Evolutionary conservation across 139 green algal species (phyloP), one percentile per base, ranked within the genome.

Genomic region (Volvox reticuliferus): DNA sequence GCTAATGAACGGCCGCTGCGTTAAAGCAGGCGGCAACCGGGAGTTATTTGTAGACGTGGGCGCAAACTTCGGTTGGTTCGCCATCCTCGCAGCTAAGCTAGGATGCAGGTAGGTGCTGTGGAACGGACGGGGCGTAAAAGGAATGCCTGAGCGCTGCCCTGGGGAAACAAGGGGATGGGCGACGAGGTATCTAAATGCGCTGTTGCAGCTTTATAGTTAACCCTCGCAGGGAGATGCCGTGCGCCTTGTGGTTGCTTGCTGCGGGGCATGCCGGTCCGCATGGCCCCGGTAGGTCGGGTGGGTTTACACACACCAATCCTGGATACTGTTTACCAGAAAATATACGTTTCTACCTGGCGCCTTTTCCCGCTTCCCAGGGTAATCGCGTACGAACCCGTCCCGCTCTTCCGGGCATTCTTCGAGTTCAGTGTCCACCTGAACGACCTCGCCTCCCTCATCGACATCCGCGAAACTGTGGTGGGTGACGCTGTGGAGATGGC

Each of bases 51-150:
- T 97, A 24, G 97, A 98, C 73, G 95, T 98, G 1, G 97, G 97
- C 14, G 93, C 88, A 35, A 97, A 97, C 91, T 98, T 98, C 94
- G 97, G 97, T 2, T 98, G 95, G 93, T 98, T 97, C 81, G 88
- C 92, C 0, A 55, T 98, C 13, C 83, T 96, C 37, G 93, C 95
- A 0, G 97, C 94, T 0, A 65, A 63, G 19, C 80, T 97, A 88
- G 97, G 97, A 13, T 98, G 97, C 96, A 95, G 91, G 94, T 96
- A 85, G 65, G 71, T 24, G 13, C 20, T n/a, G n/a, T 55, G 44
- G 44, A 14, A 55, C 9, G 44, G 44, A 55, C 44, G 5, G 44
- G 44, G 5, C 44, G 5, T 55, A 9, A 55, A 55, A 5, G 44
- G 44, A 55, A 55, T 55, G 9, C 73, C 73, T 86, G 67, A 16